These are phyloP conservation scores for Lachnellula suecica DNA, from an alignment of 2,329 filamentous ascomycete genomes.

Conservation along the genomic window DNA sequence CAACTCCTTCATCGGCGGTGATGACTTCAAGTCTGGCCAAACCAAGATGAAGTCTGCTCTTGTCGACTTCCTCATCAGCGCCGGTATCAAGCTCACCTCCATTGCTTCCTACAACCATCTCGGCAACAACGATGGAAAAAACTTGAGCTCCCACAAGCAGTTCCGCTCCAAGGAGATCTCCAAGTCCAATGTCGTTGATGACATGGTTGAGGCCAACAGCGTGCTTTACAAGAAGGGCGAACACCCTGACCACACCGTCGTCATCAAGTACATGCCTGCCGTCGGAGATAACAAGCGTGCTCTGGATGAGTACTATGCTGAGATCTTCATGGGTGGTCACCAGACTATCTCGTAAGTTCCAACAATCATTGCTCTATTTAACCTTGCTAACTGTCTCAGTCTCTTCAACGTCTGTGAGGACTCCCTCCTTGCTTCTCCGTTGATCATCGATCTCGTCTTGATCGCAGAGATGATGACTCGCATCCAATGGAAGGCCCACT, in stretches of 20 bases:
- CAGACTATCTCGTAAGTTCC: constrained; percentile 80
- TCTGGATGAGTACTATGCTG: constrained; percentile 97
- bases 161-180: constrained; percentile 99
- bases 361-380: constrained; percentile 23
- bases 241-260: constrained; percentile 96
- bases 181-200: constrained; percentile 98
- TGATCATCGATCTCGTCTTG: constrained; percentile 95
- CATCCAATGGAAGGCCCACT: constrained; percentile 80
- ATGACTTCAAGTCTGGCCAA: constrained; percentile 99
- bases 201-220: constrained; percentile 96
- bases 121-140: constrained; percentile 99
- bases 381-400: constrained; percentile 42
- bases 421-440: constrained; percentile 88
- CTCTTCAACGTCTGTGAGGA: constrained; percentile 99
- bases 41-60: constrained; percentile 99
- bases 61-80: constrained; percentile 97
- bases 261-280: constrained; percentile 99
- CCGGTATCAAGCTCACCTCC: constrained; percentile 96
- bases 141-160: constrained; percentile 94
- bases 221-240: constrained; percentile 90
- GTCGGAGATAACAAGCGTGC: constrained; percentile 99
- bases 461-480: constrained; percentile 98
- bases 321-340: constrained; percentile 98
- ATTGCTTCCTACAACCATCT: constrained; percentile 99
- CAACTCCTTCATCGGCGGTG: constrained; percentile 88